A percentile compares a stretch with the other conserved stretches of the same genome.
Conservation (phyloP, 2,329 filamentous ascomycete species). For the Akanthomyces uredinophilus region DNA sequence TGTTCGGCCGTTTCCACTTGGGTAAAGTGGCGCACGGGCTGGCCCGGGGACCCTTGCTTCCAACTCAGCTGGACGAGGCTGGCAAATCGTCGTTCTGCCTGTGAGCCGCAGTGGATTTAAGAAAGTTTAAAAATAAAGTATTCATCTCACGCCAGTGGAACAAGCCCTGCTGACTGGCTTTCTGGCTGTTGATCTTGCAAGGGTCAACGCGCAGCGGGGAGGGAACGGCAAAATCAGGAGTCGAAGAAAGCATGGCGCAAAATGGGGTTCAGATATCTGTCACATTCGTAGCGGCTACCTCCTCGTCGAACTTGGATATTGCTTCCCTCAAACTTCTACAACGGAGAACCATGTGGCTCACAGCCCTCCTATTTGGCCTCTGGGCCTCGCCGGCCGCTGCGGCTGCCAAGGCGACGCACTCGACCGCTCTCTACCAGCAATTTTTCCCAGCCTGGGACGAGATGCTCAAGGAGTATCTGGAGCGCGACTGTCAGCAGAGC, state of each 20-base stretch:
- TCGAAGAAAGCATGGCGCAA: not conserved
- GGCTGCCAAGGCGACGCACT: not conserved
- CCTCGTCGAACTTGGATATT: not conserved
- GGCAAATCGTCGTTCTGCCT: not conserved
- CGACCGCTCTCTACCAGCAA: slow-evolving; percentile 1
- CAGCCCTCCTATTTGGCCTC: not conserved
- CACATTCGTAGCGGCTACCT: too few species aligned
- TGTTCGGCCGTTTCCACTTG: not conserved
- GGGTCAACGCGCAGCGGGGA: not conserved
- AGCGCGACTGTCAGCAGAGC: not conserved
- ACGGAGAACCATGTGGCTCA: not conserved
- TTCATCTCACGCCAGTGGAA: not conserved
- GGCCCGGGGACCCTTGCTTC: not conserved
- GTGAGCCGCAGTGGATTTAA: not conserved
- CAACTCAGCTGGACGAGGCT: not conserved
- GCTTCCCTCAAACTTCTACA: not conserved
- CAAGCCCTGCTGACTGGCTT: not conserved
- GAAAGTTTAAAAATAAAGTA: not conserved
- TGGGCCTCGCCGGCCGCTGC: not conserved
- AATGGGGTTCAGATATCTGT: not conserved
- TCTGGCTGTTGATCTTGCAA: not conserved
- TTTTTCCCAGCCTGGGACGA: slow-evolving; percentile 1
- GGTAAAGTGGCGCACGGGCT: not conserved
- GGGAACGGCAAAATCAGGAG: not conserved
- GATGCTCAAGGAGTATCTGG: not conserved